phyloP scores from a whole-genome alignment of 116 monocot genomes.

The Posidonia oceanica region DNA sequence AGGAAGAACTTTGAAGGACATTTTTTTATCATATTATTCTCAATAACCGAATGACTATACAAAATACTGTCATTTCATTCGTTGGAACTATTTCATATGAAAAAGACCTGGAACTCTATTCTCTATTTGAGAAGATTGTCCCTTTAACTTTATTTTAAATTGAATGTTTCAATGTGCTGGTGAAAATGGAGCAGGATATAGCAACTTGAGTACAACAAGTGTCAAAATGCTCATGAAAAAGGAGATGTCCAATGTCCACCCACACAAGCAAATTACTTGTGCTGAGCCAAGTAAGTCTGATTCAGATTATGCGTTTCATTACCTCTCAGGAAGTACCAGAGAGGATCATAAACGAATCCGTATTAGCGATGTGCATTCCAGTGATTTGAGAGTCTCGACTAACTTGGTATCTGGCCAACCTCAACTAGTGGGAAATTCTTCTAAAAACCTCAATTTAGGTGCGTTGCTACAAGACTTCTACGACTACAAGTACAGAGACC shows the following conservation, averaged over 20 bases:
- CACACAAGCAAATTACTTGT: constrained; percentile 1
- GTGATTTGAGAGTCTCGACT: constrained; percentile 11
- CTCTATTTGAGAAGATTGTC: background rate
- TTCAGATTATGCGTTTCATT: constrained; percentile 11
- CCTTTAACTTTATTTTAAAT: background rate
- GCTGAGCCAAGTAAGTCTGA: background rate
- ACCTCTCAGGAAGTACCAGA: constrained; percentile 8
- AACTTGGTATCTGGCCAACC: constrained; percentile 2
- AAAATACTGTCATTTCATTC: no score
- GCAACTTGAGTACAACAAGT: constrained; percentile 25
- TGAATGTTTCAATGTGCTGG: constrained; percentile 26
- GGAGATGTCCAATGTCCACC: constrained; percentile 36
- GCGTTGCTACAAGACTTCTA: constrained; percentile 41
- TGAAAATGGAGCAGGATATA: constrained; percentile 7
- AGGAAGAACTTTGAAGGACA: no score
- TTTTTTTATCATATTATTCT: no score
- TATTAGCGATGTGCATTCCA: constrained; percentile 12
- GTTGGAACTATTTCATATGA: no score
- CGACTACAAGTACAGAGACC: constrained; percentile 12
- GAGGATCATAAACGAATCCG: constrained; percentile 17
- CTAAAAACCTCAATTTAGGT: constrained; percentile 24
- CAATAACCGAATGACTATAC: no score
- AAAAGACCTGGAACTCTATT: background rate
- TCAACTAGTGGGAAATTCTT: constrained; percentile 15
- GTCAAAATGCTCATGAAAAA: constrained; percentile 53